Evolutionary conservation across 2,329 filamentous ascomycete species (phyloP).

Genomic region (Colletotrichum sp.): DNA sequence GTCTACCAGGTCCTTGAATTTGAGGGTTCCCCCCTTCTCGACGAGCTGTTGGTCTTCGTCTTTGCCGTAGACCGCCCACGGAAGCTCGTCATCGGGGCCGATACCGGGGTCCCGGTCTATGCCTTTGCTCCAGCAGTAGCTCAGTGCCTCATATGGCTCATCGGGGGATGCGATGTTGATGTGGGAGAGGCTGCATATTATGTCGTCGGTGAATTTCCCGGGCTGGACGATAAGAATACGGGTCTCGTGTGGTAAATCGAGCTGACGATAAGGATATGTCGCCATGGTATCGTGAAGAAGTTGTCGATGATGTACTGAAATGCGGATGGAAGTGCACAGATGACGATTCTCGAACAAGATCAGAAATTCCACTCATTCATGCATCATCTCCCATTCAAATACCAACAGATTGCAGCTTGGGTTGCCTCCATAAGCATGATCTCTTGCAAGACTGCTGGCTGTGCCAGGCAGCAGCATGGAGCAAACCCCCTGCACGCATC

Average conservation of each 20-base stretch:
- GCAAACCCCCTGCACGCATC: not conserved
- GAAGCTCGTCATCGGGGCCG: not conserved
- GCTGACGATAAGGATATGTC: not conserved
- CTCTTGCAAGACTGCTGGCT: not conserved
- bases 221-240: conserved; percentile 7
- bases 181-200: not conserved
- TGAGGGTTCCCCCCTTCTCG: not conserved
- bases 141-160: conserved; percentile 25
- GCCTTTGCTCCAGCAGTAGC: conserved; percentile 27
- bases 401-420: not conserved
- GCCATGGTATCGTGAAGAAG: too few relatives aligned
- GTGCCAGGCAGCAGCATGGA: not conserved
- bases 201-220: not conserved
- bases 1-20: conserved; percentile 25
- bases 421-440: not conserved
- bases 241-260: conserved; percentile 12
- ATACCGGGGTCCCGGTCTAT: not conserved
- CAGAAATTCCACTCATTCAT: rapidly evolving
- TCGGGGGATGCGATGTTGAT: not conserved
- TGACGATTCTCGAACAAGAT: not conserved
- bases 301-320: not conserved
- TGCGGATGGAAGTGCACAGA: not conserved
- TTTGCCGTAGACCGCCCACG: not conserved
- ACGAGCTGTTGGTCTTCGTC: not conserved
- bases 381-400: not conserved